phyloP scores from a whole-genome alignment of 2,329 filamentous ascomycete genomes.

The Diplodia sapinea region DNA sequence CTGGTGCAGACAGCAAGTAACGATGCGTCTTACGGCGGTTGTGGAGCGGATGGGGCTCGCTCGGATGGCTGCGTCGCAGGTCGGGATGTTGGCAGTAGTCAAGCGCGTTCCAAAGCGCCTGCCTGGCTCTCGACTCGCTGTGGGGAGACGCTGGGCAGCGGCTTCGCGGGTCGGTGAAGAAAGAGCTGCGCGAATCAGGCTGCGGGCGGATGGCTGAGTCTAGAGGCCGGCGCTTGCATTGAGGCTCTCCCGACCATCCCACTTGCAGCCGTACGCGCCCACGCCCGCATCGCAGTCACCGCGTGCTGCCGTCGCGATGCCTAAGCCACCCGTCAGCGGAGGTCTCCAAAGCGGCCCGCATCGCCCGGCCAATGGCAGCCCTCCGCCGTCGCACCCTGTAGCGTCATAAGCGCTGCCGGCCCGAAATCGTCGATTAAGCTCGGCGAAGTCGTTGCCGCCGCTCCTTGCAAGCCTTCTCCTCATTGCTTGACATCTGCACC shows the following conservation, averaged over 20 bases:
- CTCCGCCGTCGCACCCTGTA: not conserved
- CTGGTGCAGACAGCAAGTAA: not conserved
- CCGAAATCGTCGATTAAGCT: constrained; percentile 19
- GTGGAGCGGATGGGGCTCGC: constrained; percentile 12
- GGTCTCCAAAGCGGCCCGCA: constrained; percentile 26
- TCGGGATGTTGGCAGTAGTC: constrained; percentile 6
- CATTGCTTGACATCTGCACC: not conserved
- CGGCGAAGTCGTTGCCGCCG: constrained; percentile 11
- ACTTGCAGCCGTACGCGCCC: constrained; percentile 21
- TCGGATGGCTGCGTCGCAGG: constrained; percentile 22
- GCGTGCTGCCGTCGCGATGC: constrained; percentile 12
- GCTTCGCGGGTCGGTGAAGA: constrained; percentile 12
- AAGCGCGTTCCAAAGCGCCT: not conserved
- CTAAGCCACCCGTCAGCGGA: constrained; percentile 24
- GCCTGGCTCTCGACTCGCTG: constrained; percentile 14
- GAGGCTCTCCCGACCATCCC: constrained; percentile 15
- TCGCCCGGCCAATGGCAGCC: constrained; percentile 8
- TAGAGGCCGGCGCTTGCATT: constrained; percentile 23
- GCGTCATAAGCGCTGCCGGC: constrained; percentile 27
- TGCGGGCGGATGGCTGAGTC: not conserved
- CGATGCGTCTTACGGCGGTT: not conserved
- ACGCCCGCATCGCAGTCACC: constrained; percentile 21
- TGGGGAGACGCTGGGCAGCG: constrained; percentile 17
- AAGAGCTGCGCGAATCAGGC: constrained; percentile 13
- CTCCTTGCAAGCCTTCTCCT: not conserved